phyloP scores from a whole-genome alignment of 768 basidiomycete genomes.

The Panaeolus cyanescens region DNA sequence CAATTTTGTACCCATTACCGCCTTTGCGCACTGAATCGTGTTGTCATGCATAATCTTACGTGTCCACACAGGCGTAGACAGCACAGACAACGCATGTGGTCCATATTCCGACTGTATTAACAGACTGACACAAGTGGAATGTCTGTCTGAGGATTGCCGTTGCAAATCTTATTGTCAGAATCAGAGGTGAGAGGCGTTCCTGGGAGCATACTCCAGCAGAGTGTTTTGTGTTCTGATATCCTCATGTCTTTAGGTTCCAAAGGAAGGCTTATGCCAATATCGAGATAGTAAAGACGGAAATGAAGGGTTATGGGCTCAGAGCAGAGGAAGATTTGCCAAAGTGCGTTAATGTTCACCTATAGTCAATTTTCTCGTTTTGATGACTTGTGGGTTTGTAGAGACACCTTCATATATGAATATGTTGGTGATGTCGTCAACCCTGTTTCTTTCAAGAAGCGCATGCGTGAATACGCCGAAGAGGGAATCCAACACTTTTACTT shows the following conservation, averaged over 20 bases:
- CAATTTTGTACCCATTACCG: neutral
- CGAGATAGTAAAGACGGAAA: conserved; percentile 90
- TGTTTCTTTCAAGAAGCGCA: conserved; percentile 85
- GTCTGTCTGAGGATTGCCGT: conserved; percentile 86
- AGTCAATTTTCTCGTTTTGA: conserved; percentile 2
- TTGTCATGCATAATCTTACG: conserved; percentile 26
- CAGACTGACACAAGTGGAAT: conserved; percentile 95
- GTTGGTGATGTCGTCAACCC: conserved; percentile 95
- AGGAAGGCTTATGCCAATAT: conserved; percentile 82
- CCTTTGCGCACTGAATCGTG: conserved; percentile 3
- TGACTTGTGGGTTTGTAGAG: conserved; percentile 47
- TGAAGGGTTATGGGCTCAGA: conserved; percentile 93
- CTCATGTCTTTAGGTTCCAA: conserved; percentile 67
- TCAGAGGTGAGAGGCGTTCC: conserved; percentile 68
- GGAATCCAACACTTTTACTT: conserved; percentile 98
- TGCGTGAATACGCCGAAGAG: conserved; percentile 91
- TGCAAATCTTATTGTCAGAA: conserved; percentile 85
- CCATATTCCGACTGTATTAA: conserved; percentile 94
- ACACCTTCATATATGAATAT: conserved; percentile 95
- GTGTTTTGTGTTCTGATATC: conserved; percentile 11
- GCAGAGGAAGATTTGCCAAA: conserved; percentile 67
- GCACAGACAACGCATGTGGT: conserved; percentile 75
- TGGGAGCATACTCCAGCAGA: conserved; percentile 7
- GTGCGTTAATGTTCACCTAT: conserved; percentile 40
- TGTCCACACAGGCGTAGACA: conserved; percentile 53